These are phyloP conservation scores for Picochlorum sp. DNA, from an alignment of 139 green algal species.

Conservation along the genomic window DNA sequence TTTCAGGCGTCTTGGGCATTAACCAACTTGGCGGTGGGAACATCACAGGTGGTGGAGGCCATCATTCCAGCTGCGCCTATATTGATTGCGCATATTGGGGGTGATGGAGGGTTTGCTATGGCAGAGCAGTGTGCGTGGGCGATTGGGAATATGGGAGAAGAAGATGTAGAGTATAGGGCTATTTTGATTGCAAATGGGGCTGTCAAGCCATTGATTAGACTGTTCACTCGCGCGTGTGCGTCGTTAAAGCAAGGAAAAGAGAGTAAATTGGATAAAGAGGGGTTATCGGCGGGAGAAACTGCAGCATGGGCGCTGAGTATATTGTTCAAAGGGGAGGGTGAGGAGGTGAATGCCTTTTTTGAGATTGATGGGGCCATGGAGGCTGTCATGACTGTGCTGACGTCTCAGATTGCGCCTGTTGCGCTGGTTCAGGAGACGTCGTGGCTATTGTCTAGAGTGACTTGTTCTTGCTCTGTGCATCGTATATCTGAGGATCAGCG, in stretches of 20 bases:
- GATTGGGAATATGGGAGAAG: conserved; percentile 35
- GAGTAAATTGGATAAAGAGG: background rate
- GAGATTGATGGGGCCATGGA: conserved; percentile 2
- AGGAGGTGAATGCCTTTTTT: conserved; percentile 18
- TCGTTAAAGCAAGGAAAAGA: background rate
- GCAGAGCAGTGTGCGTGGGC: conserved; percentile 46
- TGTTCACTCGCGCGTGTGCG: conserved; percentile 9
- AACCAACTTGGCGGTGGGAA: conserved; percentile 34
- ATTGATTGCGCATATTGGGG: conserved; percentile 31
- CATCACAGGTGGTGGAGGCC: conserved; percentile 23
- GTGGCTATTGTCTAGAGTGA: conserved; percentile 33
- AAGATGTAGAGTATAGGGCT: conserved; percentile 26
- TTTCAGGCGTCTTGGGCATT: conserved; percentile 43
- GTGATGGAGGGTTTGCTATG: conserved; percentile 26
- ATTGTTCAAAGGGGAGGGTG: conserved; percentile 24
- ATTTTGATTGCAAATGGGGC: conserved; percentile 34
- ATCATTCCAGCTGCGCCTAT: conserved; percentile 33
- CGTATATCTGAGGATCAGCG: background rate
- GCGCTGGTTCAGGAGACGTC: conserved; percentile 26
- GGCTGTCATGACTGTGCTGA: conserved; percentile 13
- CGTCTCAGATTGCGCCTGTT: background rate
- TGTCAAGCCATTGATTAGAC: conserved; percentile 15
- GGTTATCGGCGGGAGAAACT: conserved; percentile 24
- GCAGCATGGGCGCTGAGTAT: conserved; percentile 41
- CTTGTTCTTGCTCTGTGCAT: background rate